Base-by-base conservation (phyloP, 2,329 filamentous ascomycete species). In the Talaromyces verruculosus region DNA sequence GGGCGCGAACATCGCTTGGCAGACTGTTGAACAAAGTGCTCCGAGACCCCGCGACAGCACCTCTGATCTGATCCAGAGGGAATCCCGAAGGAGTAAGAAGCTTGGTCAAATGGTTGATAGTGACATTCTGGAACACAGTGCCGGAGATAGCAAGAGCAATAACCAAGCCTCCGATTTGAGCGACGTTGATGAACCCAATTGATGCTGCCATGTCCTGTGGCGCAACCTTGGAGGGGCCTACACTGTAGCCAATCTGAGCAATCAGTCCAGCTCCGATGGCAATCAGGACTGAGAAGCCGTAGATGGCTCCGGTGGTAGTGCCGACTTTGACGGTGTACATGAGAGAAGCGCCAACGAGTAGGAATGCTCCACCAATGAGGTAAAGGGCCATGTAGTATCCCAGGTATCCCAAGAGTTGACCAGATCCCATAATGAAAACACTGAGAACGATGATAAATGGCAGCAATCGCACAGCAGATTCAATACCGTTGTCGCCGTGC, bases 131-230 rank as follows among this genome's bases (percentile, higher is more conserved):
- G 19, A 62, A 62, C 15, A 62, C 59, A 13, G 59, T 51, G 28
- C 28, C 59, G 2, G 59, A 62, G n/a, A 51, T 39, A 51, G 59
- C n/a, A 22, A 62, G 59, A 25, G 59, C 43, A 17, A 49, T 37
- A 17, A 51, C 45, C 59, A 62, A 17, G n/a, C 59, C 43, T 10
- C 59, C 59, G 33, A 62, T 62, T n/a, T 62, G 59, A 62, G 59
- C 43, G 19, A 51, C 41, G 11, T 62, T 62, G 4, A 62, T 62
- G 15, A 51, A 62, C 5, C 43, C 33, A 17, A 62, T 51, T 37
- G 59, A 22, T 17, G 28, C 59, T 35, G 43, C 59, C 33, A n/a
- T 51, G 7, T 51, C 41, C 19, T 35, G 28, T 13, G 30, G 43
- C 1, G 41, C 2, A 10, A 47, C 41, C n/a, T 62, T 51, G 30